phyloP scores from a whole-genome alignment of 305 asterid genomes.

The Lippia alba region DNA sequence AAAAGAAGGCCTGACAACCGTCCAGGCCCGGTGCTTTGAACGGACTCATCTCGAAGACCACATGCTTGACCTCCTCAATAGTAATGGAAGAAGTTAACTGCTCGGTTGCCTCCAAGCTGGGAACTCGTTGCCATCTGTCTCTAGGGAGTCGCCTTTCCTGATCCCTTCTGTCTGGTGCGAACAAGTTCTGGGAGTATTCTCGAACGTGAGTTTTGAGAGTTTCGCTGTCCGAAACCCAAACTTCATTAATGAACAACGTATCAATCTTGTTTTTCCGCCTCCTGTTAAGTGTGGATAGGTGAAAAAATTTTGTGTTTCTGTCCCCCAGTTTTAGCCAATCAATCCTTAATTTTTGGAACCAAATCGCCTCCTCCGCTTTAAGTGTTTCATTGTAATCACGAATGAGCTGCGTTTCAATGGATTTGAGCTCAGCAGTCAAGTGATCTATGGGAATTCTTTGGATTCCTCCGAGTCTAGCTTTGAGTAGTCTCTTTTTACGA shows the following conservation, averaged over 20 bases:
- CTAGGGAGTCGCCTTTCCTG: background rate
- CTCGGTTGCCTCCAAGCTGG: too few species aligned
- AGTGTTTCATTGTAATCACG: background rate
- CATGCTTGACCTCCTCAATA: background rate
- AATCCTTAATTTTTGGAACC: background rate
- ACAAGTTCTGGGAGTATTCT: background rate
- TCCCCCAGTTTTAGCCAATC: background rate
- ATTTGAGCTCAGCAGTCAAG: too few species aligned
- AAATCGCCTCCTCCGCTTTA: background rate
- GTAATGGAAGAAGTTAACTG: too few species aligned
- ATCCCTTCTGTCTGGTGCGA: too few species aligned
- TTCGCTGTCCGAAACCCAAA: background rate
- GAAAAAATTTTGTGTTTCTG: background rate
- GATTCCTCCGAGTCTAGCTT: too few species aligned
- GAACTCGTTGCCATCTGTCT: too few species aligned
- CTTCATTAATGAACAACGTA: too few species aligned
- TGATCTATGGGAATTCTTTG: too few species aligned
- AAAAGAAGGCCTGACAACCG: background rate
- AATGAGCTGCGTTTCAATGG: too few species aligned
- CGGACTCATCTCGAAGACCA: background rate
- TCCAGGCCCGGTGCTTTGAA: background rate
- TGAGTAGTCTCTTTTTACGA: too few species aligned
- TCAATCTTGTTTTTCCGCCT: background rate
- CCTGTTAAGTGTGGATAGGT: background rate
- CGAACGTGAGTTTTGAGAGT: background rate